phyloP scores from a whole-genome alignment of 2,329 filamentous ascomycete species.

The Monosporascus ibericus region DNA sequence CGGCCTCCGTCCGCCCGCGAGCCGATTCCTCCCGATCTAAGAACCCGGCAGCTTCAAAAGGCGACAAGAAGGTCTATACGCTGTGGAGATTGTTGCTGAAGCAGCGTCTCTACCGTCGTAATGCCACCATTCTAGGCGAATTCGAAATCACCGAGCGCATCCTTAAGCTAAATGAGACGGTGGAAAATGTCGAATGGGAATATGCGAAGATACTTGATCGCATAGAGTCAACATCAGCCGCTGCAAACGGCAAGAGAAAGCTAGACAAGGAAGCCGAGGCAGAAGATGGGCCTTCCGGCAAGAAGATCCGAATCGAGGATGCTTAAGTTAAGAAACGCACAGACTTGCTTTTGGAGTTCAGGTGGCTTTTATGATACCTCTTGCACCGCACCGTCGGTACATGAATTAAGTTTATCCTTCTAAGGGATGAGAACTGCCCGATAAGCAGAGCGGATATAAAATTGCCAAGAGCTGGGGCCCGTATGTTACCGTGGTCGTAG shows the following conservation, averaged over 20 bases:
- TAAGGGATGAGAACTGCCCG: background rate
- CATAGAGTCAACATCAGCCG: constrained; percentile 14
- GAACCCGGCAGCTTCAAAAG: constrained; percentile 35
- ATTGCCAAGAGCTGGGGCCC: background rate
- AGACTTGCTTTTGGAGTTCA: constrained; percentile 10
- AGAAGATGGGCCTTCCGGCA: constrained; percentile 26
- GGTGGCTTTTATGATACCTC: constrained; percentile 19
- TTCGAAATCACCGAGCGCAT: constrained; percentile 62
- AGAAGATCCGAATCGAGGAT: constrained; percentile 39
- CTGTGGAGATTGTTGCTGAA: constrained; percentile 75
- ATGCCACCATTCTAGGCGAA: constrained; percentile 64
- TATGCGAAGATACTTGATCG: constrained; percentile 58
- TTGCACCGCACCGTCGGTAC: constrained; percentile 15
- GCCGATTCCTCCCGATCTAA: constrained; percentile 22
- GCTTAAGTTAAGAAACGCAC: constrained; percentile 3
- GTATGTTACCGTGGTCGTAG: background rate
- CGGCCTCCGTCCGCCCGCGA: constrained; percentile 48
- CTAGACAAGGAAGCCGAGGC: constrained; percentile 21
- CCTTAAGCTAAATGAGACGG: constrained; percentile 64
- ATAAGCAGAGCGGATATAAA: background rate
- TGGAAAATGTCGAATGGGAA: constrained; percentile 63
- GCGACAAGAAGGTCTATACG: constrained; percentile 56
- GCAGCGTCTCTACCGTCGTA: constrained; percentile 68
- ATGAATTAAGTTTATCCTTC: background rate
- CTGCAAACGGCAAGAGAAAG: constrained; percentile 41